Base-by-base conservation (phyloP, 441 rosid species). In the Geranium incanum region DNA sequence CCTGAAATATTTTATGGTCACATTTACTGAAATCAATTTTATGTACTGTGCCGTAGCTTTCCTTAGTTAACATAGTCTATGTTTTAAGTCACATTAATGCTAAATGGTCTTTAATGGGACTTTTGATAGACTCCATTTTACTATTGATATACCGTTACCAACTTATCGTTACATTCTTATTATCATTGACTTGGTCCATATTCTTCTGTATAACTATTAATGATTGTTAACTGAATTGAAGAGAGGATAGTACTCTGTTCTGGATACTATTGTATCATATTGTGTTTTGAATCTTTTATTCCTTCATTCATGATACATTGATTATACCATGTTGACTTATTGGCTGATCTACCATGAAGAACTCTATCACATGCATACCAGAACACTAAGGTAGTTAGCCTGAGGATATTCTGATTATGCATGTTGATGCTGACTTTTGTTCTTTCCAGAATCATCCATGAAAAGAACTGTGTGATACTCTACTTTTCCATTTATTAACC, bases 291-390 rank as follows among this genome's bases (percentile, higher is more conserved):
- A 23, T 8, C 3, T 21, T 11, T 63, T 18, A 28, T 28, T 63
- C 36, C 67, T 63, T 63, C 67, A 23, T 63, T 37, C 12, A 11
- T 63, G 37, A 63, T 28, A 28, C 8, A 23, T 23, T 28, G 67
- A 63, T 23, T 63, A 11, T 63, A 21, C 36, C 6, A 21, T 33
- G 8, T 1, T 64, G 67, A 13, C 39, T 28, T 33, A 12, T 6
- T 64, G 13, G 33, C 15, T 64, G 67, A 33, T 64, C 67, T 21
- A 64, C 67, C 41, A 64, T 64, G 39, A 64, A 64, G 36, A 39
- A 64, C 67, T 12, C 39, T 57, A 50, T 64, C 16, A 9, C 13
- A 64, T 18, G 36, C 67, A 64, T 64, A 28, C 36, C 39, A 64
- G 36, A 64, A 13, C 39, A 33, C n/a, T 13, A 64, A 23, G 41